A percentile compares a stretch with the other conserved stretches of the same genome.
Evolutionary conservation across 2,329 filamentous ascomycete genomes (phyloP).

Genomic region (Cladosporium velox): DNA sequence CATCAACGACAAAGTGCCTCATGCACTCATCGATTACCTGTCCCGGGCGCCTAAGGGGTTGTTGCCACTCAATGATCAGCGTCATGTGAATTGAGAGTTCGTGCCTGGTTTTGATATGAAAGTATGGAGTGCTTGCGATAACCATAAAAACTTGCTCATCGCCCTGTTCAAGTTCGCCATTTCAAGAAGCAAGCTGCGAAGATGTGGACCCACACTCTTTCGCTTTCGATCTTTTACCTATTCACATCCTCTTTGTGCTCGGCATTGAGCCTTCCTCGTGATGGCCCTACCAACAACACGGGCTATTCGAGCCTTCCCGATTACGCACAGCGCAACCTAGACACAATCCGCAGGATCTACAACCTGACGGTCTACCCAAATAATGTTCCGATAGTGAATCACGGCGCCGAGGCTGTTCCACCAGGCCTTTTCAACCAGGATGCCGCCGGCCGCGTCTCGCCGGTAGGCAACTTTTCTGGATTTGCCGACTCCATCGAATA

Average conservation of each 20-base stretch:
- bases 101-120: not conserved
- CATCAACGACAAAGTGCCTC: not conserved
- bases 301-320: not conserved
- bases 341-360: constrained; percentile 44
- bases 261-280: not conserved
- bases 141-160: not conserved
- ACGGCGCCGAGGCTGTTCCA: constrained; percentile 41
- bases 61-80: not conserved
- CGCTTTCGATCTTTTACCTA: not conserved
- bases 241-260: not conserved
- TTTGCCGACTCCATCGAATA: constrained; percentile 49
- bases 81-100: not conserved
- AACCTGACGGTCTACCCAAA: constrained; percentile 46
- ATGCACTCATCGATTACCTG: not conserved
- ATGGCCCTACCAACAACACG: not conserved
- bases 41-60: not conserved
- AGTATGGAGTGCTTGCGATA: not conserved
- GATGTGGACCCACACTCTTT: not conserved
- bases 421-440: constrained; percentile 43
- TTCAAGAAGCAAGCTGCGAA: not conserved
- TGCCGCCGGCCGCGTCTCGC: constrained; percentile 44
- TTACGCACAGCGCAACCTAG: constrained; percentile 37
- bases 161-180: not conserved
- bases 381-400: constrained; percentile 40
- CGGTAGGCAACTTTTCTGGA: constrained; percentile 46